A percentile compares a stretch with the other conserved stretches of the same genome.
phyloP scores from a whole-genome alignment of 805 yeast genomes.

The Jamesozyma spencerorum region DNA sequence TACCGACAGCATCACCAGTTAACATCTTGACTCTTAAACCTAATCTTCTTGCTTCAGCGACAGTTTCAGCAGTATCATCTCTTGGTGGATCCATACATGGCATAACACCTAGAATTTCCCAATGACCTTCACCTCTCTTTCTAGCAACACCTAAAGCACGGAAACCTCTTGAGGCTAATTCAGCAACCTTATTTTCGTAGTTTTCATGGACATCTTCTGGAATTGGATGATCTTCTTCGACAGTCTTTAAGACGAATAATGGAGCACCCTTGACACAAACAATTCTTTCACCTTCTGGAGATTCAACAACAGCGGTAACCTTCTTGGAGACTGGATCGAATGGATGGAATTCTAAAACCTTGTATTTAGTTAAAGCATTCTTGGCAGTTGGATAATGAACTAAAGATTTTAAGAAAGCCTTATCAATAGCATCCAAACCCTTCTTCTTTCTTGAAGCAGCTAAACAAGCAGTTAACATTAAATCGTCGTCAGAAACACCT shows the following conservation, averaged over 20 bases:
- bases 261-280: conserved; percentile 98
- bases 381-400: conserved; percentile 85
- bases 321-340: conserved; percentile 97
- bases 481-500: conserved; percentile 92
- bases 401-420: conserved; percentile 90
- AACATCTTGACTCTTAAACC: conserved; percentile 96
- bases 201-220: conserved; percentile 90
- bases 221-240: conserved; percentile 93
- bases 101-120: conserved; percentile 97
- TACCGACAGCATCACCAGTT: conserved; percentile 99
- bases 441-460: conserved; percentile 97
- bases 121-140: conserved; percentile 96
- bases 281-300: conserved; percentile 92
- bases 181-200: conserved; percentile 95
- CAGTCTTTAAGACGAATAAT: conserved; percentile 90
- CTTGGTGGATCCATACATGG: conserved; percentile 99
- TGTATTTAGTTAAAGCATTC: conserved; percentile 85
- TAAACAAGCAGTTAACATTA: conserved; percentile 94
- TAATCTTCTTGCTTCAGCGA: conserved; percentile 78
- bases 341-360: conserved; percentile 91
- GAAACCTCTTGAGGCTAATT: conserved; percentile 97
- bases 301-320: conserved; percentile 89
- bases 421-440: conserved; percentile 96
- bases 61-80: conserved; percentile 94
- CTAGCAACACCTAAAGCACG: conserved; percentile 97